Conservation (phyloP, 2,329 filamentous ascomycete species). For the Talaromyces sp. region DNA sequence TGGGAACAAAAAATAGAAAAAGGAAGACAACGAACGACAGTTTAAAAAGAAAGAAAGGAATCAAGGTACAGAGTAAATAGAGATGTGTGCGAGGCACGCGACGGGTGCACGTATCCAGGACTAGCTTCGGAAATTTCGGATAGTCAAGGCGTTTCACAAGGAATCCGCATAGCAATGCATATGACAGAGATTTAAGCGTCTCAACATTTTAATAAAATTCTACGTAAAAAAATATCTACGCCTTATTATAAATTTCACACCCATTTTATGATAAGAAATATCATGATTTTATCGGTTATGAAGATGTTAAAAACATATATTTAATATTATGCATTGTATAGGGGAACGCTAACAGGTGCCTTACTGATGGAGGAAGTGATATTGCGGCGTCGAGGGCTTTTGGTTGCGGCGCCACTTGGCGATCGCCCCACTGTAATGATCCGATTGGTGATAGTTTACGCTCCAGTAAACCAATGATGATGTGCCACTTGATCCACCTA, state of each 20-base stretch:
- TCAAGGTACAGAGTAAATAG: not conserved
- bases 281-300: too few species aligned
- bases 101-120: not conserved
- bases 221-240: not conserved
- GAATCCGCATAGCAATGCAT: not conserved
- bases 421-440: not conserved
- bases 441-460: too few species aligned
- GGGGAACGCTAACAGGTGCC: too few species aligned
- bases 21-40: not conserved
- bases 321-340: too few species aligned
- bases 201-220: not conserved
- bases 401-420: not conserved
- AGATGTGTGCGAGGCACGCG: not conserved
- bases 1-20: constrained; percentile 25
- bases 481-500: not conserved
- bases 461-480: not conserved
- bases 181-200: not conserved
- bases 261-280: too few species aligned
- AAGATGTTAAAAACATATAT: too few species aligned
- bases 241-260: too few species aligned
- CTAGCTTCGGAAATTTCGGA: not conserved
- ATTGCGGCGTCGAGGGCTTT: not conserved
- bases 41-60: not conserved
- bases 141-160: not conserved
- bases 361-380: not conserved